Conservation (phyloP, 2,329 filamentous ascomycete species). For the Emergomyces pasteurianus region DNA sequence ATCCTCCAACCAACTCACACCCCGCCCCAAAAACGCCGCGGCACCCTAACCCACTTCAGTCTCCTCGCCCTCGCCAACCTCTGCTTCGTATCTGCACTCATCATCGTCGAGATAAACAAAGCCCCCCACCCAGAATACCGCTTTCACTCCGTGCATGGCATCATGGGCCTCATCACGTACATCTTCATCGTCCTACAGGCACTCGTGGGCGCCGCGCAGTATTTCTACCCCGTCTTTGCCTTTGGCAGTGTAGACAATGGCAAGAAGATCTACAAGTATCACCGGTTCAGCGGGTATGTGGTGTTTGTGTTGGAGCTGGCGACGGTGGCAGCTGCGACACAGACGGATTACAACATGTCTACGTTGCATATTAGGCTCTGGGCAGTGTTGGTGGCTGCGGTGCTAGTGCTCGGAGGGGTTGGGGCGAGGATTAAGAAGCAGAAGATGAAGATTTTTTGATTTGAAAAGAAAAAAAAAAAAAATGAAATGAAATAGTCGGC, state of each 20-base stretch:
- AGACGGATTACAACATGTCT: constrained; percentile 60
- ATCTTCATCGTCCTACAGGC: constrained; percentile 61
- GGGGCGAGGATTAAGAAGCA: constrained; percentile 67
- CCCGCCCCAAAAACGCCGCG: constrained; percentile 55
- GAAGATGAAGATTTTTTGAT: constrained; percentile 55
- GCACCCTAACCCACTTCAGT: constrained; percentile 53
- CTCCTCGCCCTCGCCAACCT: constrained; percentile 48
- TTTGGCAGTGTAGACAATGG: constrained; percentile 72
- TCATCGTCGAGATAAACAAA: constrained; percentile 61
- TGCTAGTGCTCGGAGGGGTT: constrained; percentile 59
- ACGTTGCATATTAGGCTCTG: constrained; percentile 63
- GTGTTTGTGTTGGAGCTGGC: constrained; percentile 58
- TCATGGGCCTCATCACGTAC: constrained; percentile 67
- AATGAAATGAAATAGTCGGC: no score
- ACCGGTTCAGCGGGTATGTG: constrained; percentile 65
- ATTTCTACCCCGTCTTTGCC: constrained; percentile 52
- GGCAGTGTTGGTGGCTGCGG: constrained; percentile 55
- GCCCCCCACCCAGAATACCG: constrained; percentile 44
- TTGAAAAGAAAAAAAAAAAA: background rate
- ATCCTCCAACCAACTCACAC: constrained; percentile 80
- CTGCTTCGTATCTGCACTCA: constrained; percentile 30
- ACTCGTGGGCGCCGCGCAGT: constrained; percentile 70
- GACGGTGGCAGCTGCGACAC: constrained; percentile 62
- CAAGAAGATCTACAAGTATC: constrained; percentile 81
- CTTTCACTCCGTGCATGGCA: constrained; percentile 69